Evolutionary conservation across 768 basidiomycete species (phyloP), one percentile per base, ranked within the genome.

Genomic region (Cystobasidium tubakii): DNA sequence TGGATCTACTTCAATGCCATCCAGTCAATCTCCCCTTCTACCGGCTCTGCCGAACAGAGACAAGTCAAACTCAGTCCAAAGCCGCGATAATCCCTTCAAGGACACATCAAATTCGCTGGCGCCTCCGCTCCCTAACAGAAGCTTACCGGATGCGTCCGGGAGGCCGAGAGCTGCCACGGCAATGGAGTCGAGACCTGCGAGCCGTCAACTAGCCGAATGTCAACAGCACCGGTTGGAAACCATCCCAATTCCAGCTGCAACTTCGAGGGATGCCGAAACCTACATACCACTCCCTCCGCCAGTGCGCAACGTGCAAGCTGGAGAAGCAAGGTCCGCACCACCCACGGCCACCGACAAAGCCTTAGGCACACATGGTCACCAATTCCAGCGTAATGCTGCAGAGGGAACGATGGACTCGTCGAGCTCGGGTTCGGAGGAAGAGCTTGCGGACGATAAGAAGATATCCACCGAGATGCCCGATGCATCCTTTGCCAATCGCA

Each of bases 401-500:
- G 57, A 60, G 4, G 57, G 57, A 3, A 60, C 57, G 3, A 3
- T 60, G 33, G 57, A 60, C 21, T 60, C 57, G 2, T 65, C 63
- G 19, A 27, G 25, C 36, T 39, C 34, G 36, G 63, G 36, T 25
- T 27, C 23, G 36, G 63, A 65, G 21, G 63, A 65, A 27, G 63
- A 65, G 6, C 17, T 15, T n/a, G 25, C 9, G 17, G 63, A 65
- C 9, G 63, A 27, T 19, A 65, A 65, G 19, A 34, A 36, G 34
- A 10, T 65, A 15, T 12, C 27, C 1, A 34, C 19, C 21, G 83
- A 84, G 39, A 81, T 79, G 29, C 83, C 83, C 19, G 83, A 84
- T 72, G 78, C 82, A 0, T 83, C 82, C 19, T 79, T 82, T 36
- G 82, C 83, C 0, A 83, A 83, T 75, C 80, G 82, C 0, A 80